A percentile compares a stretch with the other conserved stretches of the same genome.
Conservation (phyloP, 2,329 filamentous ascomycete genomes). For the Fusarium albosuccineum region DNA sequence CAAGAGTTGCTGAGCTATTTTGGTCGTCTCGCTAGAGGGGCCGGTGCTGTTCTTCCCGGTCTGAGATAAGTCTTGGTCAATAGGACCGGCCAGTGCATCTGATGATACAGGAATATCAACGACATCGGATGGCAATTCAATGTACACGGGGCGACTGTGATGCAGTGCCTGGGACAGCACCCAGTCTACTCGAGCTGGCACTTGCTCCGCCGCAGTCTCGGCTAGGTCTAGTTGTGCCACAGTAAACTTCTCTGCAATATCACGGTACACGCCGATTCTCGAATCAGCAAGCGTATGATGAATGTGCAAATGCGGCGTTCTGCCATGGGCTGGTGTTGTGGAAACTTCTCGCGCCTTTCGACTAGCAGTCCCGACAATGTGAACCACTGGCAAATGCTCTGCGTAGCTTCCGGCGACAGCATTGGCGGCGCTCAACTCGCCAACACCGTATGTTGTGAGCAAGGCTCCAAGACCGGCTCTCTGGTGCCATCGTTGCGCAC, state of each 20-base stretch:
- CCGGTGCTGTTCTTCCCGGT: no score
- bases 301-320: constrained; percentile 1
- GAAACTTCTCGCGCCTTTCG: not conserved
- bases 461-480: constrained; percentile 8
- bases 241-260: constrained; percentile 20
- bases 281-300: constrained; percentile 21
- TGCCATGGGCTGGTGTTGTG: accelerated
- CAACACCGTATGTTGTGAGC: constrained; percentile 20
- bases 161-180: not conserved
- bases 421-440: constrained; percentile 23
- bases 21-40: not conserved
- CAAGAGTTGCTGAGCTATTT: not conserved
- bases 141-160: constrained; percentile 13
- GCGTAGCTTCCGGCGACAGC: constrained; percentile 26
- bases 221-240: constrained; percentile 20
- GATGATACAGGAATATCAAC: not conserved
- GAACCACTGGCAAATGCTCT: constrained; percentile 14
- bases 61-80: not conserved
- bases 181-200: not conserved
- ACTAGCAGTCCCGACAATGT: constrained; percentile 24
- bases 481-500: not conserved
- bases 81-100: not conserved
- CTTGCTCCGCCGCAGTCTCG: not conserved
- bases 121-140: constrained; percentile 16
- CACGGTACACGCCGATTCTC: not conserved